phyloP scores from a whole-genome alignment of 768 basidiomycete species.

The Butyriboletus loyo region DNA sequence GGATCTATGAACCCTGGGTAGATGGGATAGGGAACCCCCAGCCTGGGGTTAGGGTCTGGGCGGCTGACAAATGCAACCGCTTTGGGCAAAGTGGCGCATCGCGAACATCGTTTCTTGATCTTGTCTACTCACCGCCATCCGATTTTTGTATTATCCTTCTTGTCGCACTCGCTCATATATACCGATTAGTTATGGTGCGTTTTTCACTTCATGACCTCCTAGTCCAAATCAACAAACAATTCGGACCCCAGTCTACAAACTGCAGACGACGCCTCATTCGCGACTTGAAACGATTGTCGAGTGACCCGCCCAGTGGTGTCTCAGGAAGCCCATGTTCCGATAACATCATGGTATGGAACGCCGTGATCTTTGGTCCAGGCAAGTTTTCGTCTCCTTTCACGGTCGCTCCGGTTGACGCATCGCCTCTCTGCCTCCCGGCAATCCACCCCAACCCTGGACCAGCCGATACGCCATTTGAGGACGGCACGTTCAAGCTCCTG shows the following conservation, averaged over 20 bases:
- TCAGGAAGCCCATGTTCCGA: slow-evolving; percentile 96
- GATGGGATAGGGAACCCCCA: slow-evolving; percentile 2
- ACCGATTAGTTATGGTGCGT: slow-evolving; percentile 21
- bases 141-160: neutral
- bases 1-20: slow-evolving; percentile 21
- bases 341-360: slow-evolving; percentile 99
- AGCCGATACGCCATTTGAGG: slow-evolving; percentile 99
- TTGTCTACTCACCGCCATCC: neutral
- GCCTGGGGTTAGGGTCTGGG: slow-evolving; percentile 20
- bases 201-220: neutral
- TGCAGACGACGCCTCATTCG: slow-evolving; percentile 94
- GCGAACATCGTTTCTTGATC: slow-evolving; percentile 2
- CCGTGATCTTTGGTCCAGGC: slow-evolving; percentile 99
- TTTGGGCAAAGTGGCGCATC: neutral
- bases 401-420: neutral
- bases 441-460: neutral
- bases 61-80: slow-evolving; percentile 21
- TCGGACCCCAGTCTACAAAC: slow-evolving; percentile 70
- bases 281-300: slow-evolving; percentile 94
- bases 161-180: neutral
- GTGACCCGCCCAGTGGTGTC: slow-evolving; percentile 93
- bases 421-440: neutral
- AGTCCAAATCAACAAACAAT: neutral
- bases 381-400: slow-evolving; percentile 26
- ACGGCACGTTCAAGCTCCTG: slow-evolving; percentile 96